These are phyloP conservation scores for Fallopia convolvulus DNA, from an alignment of 148 eudicot genomes.

Conservation along the genomic window DNA sequence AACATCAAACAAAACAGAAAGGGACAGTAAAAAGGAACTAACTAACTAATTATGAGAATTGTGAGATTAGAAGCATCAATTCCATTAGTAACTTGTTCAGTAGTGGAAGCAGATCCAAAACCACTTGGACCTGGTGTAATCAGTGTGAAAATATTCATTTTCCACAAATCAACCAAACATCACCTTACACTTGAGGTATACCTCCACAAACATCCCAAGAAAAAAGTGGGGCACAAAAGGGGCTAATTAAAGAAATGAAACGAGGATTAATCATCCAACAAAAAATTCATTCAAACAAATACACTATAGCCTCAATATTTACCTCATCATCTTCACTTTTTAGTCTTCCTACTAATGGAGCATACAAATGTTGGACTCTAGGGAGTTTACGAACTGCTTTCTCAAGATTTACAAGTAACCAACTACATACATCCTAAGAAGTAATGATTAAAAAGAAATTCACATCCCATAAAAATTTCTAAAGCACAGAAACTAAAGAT, in stretches of 20 bases:
- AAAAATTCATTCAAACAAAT: background rate
- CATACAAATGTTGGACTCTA: slow-evolving; percentile 91
- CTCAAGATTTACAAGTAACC: slow-evolving; percentile 59
- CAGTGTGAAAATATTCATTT: no score
- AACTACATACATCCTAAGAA: slow-evolving; percentile 53
- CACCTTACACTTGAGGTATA: no score
- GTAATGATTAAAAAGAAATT: background rate
- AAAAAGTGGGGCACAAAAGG: no score
- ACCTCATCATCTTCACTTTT: slow-evolving; percentile 95
- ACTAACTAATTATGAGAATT: no score
- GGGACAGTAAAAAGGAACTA: no score
- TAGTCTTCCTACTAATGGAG: slow-evolving; percentile 59
- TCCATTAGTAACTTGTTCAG: no score
- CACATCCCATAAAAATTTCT: background rate
- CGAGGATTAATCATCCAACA: background rate
- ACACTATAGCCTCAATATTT: background rate
- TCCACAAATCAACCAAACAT: no score
- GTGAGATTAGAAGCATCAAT: no score
- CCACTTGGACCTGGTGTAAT: no score
- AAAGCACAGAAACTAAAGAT: background rate
- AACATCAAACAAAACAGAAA: no score
- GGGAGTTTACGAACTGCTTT: slow-evolving; percentile 83
- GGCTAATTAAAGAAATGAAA: background rate
- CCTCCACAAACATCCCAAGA: no score
- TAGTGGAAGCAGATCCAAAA: no score